A percentile compares a stretch with the other conserved stretches of the same genome.
phyloP scores from a whole-genome alignment of 306 rosid species.

The Myrica gale region DNA sequence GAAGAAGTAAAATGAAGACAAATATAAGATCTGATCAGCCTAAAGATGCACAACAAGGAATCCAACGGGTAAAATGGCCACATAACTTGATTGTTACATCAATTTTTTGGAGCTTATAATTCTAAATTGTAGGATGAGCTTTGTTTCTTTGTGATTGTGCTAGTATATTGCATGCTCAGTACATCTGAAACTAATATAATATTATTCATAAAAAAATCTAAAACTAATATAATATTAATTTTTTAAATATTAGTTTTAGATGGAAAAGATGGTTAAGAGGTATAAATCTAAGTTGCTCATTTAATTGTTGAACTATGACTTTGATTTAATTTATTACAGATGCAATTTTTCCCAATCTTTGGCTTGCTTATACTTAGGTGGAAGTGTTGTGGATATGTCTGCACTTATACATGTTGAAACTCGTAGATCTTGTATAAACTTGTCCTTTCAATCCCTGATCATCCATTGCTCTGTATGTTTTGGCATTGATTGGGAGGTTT shows the following conservation, averaged over 20 bases:
- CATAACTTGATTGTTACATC: constrained; percentile 4
- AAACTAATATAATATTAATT: no score
- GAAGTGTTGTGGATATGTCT: background rate
- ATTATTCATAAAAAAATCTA: no score
- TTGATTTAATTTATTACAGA: no score
- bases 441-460: background rate
- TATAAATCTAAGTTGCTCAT: no score
- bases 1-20: constrained; percentile 44
- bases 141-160: background rate
- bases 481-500: background rate
- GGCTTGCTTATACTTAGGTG: background rate
- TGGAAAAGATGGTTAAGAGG: no score
- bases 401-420: background rate
- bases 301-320: no score
- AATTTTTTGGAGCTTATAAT: constrained; percentile 2
- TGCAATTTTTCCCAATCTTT: no score
- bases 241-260: no score
- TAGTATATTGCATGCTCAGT: no score
- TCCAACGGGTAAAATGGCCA: constrained; percentile 65
- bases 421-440: background rate
- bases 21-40: constrained; percentile 84
- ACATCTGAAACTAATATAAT: no score
- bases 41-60: constrained; percentile 90
- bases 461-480: background rate
- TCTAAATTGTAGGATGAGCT: background rate